Evolutionary conservation across 192 early-diverging fungal species (phyloP), one percentile per base, ranked within the genome.

Genomic region (Backusella luteola): DNA sequence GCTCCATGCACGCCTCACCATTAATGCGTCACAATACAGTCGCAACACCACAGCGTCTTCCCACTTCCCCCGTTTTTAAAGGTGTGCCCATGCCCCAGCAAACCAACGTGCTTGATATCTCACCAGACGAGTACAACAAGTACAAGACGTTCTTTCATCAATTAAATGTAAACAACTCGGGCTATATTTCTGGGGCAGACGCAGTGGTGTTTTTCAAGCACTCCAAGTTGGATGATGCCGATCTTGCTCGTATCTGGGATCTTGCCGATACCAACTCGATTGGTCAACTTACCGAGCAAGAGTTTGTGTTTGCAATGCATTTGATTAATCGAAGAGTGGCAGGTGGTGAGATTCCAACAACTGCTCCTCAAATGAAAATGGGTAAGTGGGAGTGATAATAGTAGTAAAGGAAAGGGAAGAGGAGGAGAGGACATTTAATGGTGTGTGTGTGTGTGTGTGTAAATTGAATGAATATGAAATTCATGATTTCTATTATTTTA

Each of bases 251-350:
- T 38, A 84, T 84, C 5, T 84, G 82, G 82, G 90, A 92, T 56
- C 84, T 96, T 71, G 85, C 91, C 0, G 91, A 92, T 76, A 89
- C 88, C 26, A 86, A 82, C 14, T 85, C 85, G 44, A 79, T 82
- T 38, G 91, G 91, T 1, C 79, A 81, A 53, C 83, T 94, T 21
- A 84, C 75, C 67, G 79, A 83, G 42, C 89, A 94, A 32, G 90
- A 94, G 82, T 96, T 94, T 84, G 89, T 88, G 0, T 89, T 94
- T 4, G 91, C 93, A 21, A 93, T 96, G 93, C 84, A 93, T 52
- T 80, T 94, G 35, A 93, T 94, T 71, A 87, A 88, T 77, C 84
- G 82, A 53, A 87, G 82, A 41, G 76, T 91, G 36, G 76, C 85
- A 6, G 90, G 91, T 15, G 81, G 71, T 0, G 79, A 81, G 0